These are phyloP conservation scores for Yamadazyma tumulicola DNA, from an alignment of 805 yeast species.

Conservation along the genomic window DNA sequence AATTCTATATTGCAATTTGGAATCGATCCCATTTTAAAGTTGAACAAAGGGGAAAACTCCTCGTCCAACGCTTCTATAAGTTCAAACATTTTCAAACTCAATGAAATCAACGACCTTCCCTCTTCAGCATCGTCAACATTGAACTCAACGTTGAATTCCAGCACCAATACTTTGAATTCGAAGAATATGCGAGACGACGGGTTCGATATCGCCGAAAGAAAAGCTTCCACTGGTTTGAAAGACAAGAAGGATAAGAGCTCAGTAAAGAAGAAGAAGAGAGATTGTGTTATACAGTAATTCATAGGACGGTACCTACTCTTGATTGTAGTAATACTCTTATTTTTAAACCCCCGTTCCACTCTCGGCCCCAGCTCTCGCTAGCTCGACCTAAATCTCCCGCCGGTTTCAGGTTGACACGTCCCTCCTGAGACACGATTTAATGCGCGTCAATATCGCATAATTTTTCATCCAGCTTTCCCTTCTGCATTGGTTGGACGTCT, in stretches of 20 bases:
- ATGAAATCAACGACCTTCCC: slow-evolving; percentile 7
- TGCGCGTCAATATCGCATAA: no score
- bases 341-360: not conserved
- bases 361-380: no score
- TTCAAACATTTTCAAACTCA: slow-evolving; percentile 8
- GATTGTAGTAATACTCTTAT: not conserved
- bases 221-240: slow-evolving; percentile 9
- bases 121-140: not conserved
- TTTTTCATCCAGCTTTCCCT: no score
- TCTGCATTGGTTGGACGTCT: no score
- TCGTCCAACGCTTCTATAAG: not conserved
- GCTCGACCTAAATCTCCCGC: no score
- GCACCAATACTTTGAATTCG: slow-evolving; percentile 4
- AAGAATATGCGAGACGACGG: no score
- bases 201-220: no score
- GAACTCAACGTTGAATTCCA: slow-evolving; percentile 1
- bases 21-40: slow-evolving; percentile 42
- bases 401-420: no score
- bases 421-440: slow-evolving; percentile 6
- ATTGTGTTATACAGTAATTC: slow-evolving; percentile 25
- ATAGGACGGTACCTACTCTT: not conserved
- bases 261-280: slow-evolving; percentile 23
- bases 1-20: slow-evolving; percentile 64
- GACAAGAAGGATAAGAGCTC: slow-evolving; percentile 4
- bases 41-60: slow-evolving; percentile 9